Evolutionary conservation across 805 yeast genomes (phyloP).

Genomic region (Priceomyces haplophilus): DNA sequence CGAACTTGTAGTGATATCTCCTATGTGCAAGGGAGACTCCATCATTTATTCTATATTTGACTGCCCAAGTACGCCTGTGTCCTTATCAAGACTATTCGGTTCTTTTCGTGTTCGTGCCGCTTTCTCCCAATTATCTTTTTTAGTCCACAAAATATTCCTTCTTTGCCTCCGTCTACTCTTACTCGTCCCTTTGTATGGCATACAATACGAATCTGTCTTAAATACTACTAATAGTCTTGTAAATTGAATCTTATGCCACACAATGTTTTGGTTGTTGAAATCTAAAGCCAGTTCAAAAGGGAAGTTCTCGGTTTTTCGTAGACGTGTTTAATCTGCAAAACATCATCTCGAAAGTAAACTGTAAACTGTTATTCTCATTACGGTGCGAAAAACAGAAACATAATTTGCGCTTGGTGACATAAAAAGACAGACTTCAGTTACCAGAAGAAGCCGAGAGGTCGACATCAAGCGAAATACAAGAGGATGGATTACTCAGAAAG

Average conservation of each 20-base stretch:
- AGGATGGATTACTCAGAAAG: conserved; percentile 84
- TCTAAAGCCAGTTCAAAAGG: not conserved
- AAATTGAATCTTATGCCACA: not conserved
- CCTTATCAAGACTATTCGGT: not conserved
- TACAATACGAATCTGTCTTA: not conserved
- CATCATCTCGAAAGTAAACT: not conserved
- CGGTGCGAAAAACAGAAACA: too few species aligned
- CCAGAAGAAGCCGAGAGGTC: too few species aligned
- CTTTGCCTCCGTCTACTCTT: conserved; percentile 1
- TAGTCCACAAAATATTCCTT: not conserved
- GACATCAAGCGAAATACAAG: too few species aligned
- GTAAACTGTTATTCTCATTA: conserved; percentile 2
- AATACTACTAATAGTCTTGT: not conserved
- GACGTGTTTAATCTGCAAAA: conserved; percentile 12
- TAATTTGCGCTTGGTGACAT: too few species aligned
- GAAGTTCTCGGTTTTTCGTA: conserved; percentile 1
- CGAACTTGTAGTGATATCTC: conserved; percentile 41
- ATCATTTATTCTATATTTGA: conserved; percentile 14
- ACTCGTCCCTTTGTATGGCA: not conserved
- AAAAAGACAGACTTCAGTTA: too few species aligned
- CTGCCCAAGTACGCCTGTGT: not conserved
- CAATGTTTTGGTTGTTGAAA: not conserved
- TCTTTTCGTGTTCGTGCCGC: not conserved
- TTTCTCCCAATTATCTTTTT: not conserved
- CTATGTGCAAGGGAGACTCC: conserved; percentile 43